Evolutionary conservation across 257 asterid genomes (phyloP).

Genomic region (Solanum dulcamara): DNA sequence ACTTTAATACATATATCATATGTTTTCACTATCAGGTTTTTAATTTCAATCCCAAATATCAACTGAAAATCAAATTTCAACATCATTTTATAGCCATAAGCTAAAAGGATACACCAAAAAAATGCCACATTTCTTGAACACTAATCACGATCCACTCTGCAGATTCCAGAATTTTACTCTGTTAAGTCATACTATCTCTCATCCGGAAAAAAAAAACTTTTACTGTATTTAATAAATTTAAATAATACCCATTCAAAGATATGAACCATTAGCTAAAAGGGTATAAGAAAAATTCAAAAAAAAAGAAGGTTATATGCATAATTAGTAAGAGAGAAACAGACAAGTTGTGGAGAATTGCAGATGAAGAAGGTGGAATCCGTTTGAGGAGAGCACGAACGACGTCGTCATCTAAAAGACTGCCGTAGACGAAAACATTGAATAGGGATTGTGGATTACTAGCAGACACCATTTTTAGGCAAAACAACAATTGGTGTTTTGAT

Average conservation of each 20-base stretch:
- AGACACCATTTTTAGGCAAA: background rate
- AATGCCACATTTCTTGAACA: background rate
- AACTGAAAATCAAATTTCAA: background rate
- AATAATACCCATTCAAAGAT: background rate
- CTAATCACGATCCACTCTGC: background rate
- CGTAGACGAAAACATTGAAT: constrained; percentile 78
- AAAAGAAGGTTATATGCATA: background rate
- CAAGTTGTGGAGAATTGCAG: constrained; percentile 25
- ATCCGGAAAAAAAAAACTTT: background rate
- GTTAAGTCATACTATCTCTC: background rate
- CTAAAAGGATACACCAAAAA: background rate
- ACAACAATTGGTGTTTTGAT: background rate
- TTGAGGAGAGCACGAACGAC: constrained; percentile 66
- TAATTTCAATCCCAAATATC: background rate
- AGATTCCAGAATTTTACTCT: background rate
- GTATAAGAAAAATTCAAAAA: background rate
- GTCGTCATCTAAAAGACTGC: constrained; percentile 89
- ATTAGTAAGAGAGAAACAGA: background rate
- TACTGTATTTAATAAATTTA: background rate
- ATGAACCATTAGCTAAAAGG: background rate
- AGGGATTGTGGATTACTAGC: constrained; percentile 1
- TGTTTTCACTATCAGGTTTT: background rate
- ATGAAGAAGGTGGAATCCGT: constrained; percentile 32
- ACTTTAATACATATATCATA: background rate
- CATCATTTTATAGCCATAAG: background rate